phyloP scores from a whole-genome alignment of 2,329 filamentous ascomycete genomes.

The Myriosclerotinia curreyana region DNA sequence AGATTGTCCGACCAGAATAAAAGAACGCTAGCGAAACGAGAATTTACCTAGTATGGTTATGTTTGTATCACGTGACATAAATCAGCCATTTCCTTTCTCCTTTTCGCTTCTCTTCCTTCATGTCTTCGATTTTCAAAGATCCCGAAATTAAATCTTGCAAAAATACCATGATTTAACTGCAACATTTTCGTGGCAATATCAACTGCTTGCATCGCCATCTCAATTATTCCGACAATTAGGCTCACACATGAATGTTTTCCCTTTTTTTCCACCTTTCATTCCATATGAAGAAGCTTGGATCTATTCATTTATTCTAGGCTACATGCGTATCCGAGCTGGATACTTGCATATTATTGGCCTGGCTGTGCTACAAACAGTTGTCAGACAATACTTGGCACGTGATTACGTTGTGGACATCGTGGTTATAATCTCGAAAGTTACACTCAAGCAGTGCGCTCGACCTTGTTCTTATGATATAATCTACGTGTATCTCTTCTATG shows the following conservation, averaged over 20 bases:
- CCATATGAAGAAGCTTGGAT: neutral
- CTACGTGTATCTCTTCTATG: neutral
- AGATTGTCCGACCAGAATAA: conserved; percentile 17
- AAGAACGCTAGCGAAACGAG: conserved; percentile 15
- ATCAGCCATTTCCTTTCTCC: neutral
- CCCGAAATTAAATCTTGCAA: neutral
- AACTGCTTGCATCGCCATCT: neutral
- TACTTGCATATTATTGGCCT: conserved; percentile 16
- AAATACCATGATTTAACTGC: neutral
- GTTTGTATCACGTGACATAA: neutral
- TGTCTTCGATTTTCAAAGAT: neutral
- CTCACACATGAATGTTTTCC: neutral
- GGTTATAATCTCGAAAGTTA: neutral
- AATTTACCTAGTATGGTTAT: conserved; percentile 1
- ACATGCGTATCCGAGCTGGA: conserved; percentile 17
- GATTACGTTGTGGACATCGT: neutral
- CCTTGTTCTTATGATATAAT: neutral
- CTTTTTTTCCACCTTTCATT: neutral
- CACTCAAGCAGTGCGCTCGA: neutral
- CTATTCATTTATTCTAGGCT: conserved; percentile 1
- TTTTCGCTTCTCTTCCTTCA: conserved; percentile 3
- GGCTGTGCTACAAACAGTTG: neutral
- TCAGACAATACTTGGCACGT: neutral
- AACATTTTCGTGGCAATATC: conserved; percentile 4
- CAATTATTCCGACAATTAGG: neutral